A percentile compares a stretch with the other conserved stretches of the same genome.
Conservation (phyloP, 139 green algal species). For the Ettlia oleoabundans region DNA sequence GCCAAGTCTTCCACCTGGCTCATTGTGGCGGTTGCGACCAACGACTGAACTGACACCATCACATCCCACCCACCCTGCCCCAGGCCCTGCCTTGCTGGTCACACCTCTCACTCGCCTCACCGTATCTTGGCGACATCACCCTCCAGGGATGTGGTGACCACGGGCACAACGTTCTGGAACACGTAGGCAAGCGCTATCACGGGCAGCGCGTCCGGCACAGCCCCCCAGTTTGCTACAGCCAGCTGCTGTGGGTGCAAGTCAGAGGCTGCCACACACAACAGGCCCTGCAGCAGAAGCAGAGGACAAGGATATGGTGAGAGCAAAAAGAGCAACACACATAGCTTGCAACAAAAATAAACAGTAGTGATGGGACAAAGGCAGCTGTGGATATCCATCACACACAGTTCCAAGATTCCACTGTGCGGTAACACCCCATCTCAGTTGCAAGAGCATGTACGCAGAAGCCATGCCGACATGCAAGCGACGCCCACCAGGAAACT, state of each 20-base stretch:
- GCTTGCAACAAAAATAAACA: too few species aligned
- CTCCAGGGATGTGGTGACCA: slow-evolving; percentile 42
- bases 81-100: not conserved
- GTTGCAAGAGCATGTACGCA: not conserved
- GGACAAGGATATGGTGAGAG: too few species aligned
- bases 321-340: too few species aligned
- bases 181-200: slow-evolving; percentile 78
- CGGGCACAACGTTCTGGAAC: slow-evolving; percentile 80
- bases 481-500: slow-evolving; percentile 47
- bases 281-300: slow-evolving; percentile 27
- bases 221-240: slow-evolving; percentile 56
- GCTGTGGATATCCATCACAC: too few species aligned
- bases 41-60: too few species aligned
- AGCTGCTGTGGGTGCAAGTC: slow-evolving; percentile 52
- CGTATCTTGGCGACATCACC: slow-evolving; percentile 70
- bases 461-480: too few species aligned
- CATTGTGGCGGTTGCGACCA: too few species aligned
- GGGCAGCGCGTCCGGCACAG: slow-evolving; percentile 69
- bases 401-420: too few species aligned
- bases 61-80: too few species aligned
- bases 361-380: too few species aligned
- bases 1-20: too few species aligned
- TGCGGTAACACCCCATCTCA: not conserved
- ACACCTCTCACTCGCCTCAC: not conserved
- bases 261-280: slow-evolving; percentile 48